These are phyloP conservation scores for Drechslerella dactyloides DNA, from an alignment of 2,329 filamentous ascomycete species.

Conservation along the genomic window DNA sequence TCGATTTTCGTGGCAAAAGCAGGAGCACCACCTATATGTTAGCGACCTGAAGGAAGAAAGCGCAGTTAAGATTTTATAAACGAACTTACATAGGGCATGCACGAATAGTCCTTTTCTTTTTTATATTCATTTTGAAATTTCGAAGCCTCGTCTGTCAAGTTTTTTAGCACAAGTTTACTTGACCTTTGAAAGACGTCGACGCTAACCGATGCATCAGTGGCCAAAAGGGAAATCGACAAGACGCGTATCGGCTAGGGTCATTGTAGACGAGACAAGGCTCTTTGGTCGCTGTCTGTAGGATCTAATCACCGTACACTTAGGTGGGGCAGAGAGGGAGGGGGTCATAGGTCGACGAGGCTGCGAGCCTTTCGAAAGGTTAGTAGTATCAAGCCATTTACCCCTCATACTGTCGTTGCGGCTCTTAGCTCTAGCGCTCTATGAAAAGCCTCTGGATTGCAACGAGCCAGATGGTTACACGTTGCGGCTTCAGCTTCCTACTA, in stretches of 20 bases:
- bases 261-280: slow-evolving; percentile 1
- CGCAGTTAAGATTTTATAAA: not conserved
- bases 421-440: not conserved
- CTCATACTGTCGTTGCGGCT: not conserved
- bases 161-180: not conserved
- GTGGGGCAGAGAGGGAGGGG: not conserved
- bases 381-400: not conserved
- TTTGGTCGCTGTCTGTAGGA: slow-evolving; percentile 1
- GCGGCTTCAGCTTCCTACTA: not conserved
- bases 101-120: not conserved
- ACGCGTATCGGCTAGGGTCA: not conserved
- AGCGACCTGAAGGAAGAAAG: too few relatives aligned
- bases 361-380: not conserved
- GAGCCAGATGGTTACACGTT: not conserved
- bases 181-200: not conserved
- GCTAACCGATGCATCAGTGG: slow-evolving; percentile 1
- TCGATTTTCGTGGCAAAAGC: not conserved
- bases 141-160: not conserved
- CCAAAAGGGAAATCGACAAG: not conserved
- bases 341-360: not conserved
- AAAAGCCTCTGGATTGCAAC: not conserved
- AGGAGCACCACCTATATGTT: not conserved
- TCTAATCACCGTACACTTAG: not conserved
- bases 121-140: not conserved
- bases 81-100: not conserved